Evolutionary conservation across 768 basidiomycete species (phyloP), one percentile per base, ranked within the genome.

Genomic region (Daedalea quercina): DNA sequence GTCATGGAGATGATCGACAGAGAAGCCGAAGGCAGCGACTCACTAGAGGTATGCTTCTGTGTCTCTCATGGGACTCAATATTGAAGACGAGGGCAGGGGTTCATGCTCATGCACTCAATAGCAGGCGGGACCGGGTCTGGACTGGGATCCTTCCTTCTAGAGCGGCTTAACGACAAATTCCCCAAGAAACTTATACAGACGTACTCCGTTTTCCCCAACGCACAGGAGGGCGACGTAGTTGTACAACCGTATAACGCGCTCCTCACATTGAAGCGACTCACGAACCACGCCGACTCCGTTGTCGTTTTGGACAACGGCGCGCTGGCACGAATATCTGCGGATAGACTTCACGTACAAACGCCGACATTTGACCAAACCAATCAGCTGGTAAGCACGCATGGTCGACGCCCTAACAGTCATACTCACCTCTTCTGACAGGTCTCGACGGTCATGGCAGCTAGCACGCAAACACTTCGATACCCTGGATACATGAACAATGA

Each of bases 401-500:
- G 9, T 26, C 7, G 22, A 45, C 19, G n/a, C 15, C 23, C 11
- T 4, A 17, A 19, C 2, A 26, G 31, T 22, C 9, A 9, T n/a
- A 47, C 3, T 54, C 11, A 26, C 51, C 40, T 1, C 13, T n/a
- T 9, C 13, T 33, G 11, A 8, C 50, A 97, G 94, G 90, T 93
- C 1, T 87, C 96, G 3, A 98, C 96, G 0, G 95, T 98, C 40
- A 97, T 99, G 82, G 89, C 95, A 9, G 95, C 94, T 11, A 94
- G 91, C 57, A 99, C 95, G 0, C 92, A 94, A 63, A 98, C 95
- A 13, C 79, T 99, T 23, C 82, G 95, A 62, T 99, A 96, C 71
- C 95, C 95, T 0, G 91, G 93, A 47, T 97, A 97, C 70, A 98
- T 97, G 94, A 97, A 98, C 76, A 99, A 97, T 62, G 95, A 99